These are phyloP conservation scores for Carallia brachiata DNA, from an alignment of 345 rosid genomes.

Conservation along the genomic window DNA sequence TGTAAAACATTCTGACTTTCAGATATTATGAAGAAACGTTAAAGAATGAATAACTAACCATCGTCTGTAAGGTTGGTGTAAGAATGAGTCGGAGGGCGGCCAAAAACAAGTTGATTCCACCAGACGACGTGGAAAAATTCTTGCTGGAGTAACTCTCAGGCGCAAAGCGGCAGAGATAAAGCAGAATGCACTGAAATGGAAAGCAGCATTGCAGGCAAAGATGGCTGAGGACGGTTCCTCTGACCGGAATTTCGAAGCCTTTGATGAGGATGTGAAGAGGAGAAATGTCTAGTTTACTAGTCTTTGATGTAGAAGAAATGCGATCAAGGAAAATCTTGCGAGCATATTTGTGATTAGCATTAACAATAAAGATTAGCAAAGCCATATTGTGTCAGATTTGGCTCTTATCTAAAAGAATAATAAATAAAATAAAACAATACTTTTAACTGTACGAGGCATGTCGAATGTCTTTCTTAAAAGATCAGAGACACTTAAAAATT, in stretches of 20 bases:
- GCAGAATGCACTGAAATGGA: slow-evolving; percentile 62
- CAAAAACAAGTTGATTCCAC: slow-evolving; percentile 43
- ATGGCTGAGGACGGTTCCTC: slow-evolving; percentile 72
- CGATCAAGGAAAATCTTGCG: background rate
- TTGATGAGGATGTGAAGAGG: slow-evolving; percentile 55
- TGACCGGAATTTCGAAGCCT: slow-evolving; percentile 47
- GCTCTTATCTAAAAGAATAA: too few species aligned
- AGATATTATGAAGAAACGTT: background rate
- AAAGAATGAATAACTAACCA: background rate
- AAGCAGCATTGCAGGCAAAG: slow-evolving; percentile 57
- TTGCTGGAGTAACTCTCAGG: slow-evolving; percentile 48
- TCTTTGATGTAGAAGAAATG: background rate
- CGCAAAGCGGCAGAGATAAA: slow-evolving; percentile 47
- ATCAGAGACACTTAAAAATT: too few species aligned
- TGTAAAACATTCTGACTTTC: background rate
- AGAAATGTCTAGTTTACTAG: slow-evolving; percentile 13
- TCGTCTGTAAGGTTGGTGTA: slow-evolving; percentile 50
- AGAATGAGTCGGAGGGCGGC: slow-evolving; percentile 37
- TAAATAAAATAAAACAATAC: too few species aligned
- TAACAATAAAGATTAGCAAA: too few species aligned
- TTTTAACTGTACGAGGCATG: too few species aligned
- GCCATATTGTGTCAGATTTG: too few species aligned
- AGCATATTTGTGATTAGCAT: background rate
- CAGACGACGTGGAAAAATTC: slow-evolving; percentile 67
- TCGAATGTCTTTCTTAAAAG: too few species aligned